Conservation (phyloP, 192 early-diverging fungal species). For the Paraglomus occultum region DNA sequence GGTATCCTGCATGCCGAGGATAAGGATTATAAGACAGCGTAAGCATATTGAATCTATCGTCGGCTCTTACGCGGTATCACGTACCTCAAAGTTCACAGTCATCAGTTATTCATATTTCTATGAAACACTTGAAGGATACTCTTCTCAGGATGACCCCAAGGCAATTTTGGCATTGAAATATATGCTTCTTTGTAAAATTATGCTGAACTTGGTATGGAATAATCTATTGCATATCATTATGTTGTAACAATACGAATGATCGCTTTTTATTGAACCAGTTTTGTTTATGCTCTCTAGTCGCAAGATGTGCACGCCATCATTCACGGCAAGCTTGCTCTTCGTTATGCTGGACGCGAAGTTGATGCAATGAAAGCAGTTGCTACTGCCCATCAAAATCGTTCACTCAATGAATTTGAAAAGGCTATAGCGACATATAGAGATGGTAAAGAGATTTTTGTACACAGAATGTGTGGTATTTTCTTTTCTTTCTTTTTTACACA, state of each 20-base stretch:
- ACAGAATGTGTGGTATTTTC: neutral
- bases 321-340: constrained; percentile 87
- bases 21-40: constrained; percentile 99
- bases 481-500: neutral
- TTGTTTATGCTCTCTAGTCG: constrained; percentile 51
- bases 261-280: neutral
- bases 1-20: constrained; percentile 98
- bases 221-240: constrained; percentile 1
- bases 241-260: constrained; percentile 2
- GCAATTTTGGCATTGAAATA: constrained; percentile 94
- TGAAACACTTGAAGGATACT: constrained; percentile 94
- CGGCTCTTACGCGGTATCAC: neutral
- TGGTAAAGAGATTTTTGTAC: constrained; percentile 45
- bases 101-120: constrained; percentile 88
- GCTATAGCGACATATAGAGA: constrained; percentile 82
- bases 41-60: constrained; percentile 31
- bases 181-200: constrained; percentile 99
- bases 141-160: constrained; percentile 81
- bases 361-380: constrained; percentile 95
- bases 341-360: constrained; percentile 84
- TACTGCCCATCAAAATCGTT: constrained; percentile 94
- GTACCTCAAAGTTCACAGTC: neutral
- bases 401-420: constrained; percentile 94
- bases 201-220: constrained; percentile 83
- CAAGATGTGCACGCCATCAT: constrained; percentile 92